Conservation (phyloP, 208 protist genomes). For the Wallacemonas sp. region DNA sequence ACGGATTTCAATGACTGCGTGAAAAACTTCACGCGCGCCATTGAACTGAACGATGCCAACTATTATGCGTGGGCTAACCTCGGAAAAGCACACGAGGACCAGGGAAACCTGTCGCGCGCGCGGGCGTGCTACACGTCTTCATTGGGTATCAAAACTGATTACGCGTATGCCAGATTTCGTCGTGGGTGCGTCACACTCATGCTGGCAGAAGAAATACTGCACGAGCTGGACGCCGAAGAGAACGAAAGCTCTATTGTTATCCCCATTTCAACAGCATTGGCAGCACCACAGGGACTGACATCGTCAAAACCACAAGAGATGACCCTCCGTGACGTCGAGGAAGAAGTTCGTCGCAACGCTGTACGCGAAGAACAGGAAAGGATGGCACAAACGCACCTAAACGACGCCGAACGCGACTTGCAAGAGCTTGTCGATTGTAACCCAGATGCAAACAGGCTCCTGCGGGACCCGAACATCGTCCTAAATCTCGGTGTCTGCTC, state of each 20-base stretch:
- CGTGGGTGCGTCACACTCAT: constrained; percentile 70
- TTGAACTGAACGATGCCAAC: constrained; percentile 90
- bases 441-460: constrained; percentile 20
- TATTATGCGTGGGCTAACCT: constrained; percentile 92
- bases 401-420: constrained; percentile 52
- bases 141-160: constrained; percentile 71
- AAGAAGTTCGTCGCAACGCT: constrained; percentile 34
- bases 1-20: constrained; percentile 73
- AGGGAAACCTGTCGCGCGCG: constrained; percentile 68
- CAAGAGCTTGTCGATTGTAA: constrained; percentile 29
- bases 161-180: constrained; percentile 68
- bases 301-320: constrained; percentile 9
- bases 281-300: neutral
- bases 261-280: neutral
- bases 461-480: constrained; percentile 47
- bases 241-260: constrained; percentile 3
- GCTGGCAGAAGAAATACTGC: constrained; percentile 30
- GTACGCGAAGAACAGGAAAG: constrained; percentile 20
- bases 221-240: constrained; percentile 1
- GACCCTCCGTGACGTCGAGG: constrained; percentile 30
- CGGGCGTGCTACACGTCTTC: constrained; percentile 72
- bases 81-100: constrained; percentile 84
- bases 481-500: constrained; percentile 76
- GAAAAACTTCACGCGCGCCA: constrained; percentile 78
- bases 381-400: constrained; percentile 11